Evolutionary conservation across 495 filamentous ascomycete genomes (phyloP).

Genomic region (Aspergillus campestris): DNA sequence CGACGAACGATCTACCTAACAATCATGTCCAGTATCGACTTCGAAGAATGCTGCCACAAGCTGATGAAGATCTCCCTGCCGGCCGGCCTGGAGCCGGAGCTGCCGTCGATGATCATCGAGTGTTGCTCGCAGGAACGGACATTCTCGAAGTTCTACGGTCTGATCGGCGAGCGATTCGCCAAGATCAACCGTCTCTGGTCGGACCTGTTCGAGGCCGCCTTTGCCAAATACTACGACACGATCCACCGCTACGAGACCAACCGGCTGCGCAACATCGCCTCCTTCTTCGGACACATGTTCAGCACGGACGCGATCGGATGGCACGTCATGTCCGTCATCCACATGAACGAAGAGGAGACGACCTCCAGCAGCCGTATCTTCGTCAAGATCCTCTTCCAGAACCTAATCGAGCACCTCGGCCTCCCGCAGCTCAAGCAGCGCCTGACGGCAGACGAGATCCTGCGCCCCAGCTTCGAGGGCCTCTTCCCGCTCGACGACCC

Average conservation of each 20-base stretch:
- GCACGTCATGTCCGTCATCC: conserved; percentile 77
- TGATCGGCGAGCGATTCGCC: conserved; percentile 89
- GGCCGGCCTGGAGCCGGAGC: conserved; percentile 75
- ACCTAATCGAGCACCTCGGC: conserved; percentile 79
- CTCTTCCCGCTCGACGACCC: conserved; percentile 84
- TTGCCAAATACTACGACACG: conserved; percentile 90
- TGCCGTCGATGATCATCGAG: conserved; percentile 95
- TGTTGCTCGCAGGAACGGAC: conserved; percentile 92
- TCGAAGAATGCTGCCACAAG: conserved; percentile 94
- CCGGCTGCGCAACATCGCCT: conserved; percentile 82
- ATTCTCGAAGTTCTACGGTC: conserved; percentile 92
- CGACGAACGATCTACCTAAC: conserved; percentile 93
- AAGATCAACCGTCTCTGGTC: conserved; percentile 93
- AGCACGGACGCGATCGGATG: conserved; percentile 82
- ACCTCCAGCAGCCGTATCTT: conserved; percentile 94
- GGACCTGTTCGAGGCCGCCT: conserved; percentile 80
- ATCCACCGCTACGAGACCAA: conserved; percentile 97
- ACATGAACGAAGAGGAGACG: conserved; percentile 93
- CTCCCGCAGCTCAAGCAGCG: conserved; percentile 67
- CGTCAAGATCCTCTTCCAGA: conserved; percentile 95
- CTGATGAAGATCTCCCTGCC: conserved; percentile 88
- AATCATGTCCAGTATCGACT: conserved; percentile 89
- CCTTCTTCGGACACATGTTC: conserved; percentile 89
- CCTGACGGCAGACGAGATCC: conserved; percentile 58
- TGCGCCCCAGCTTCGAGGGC: conserved; percentile 72